These are phyloP conservation scores for Fonsecaea pugnacius DNA, from an alignment of 2,329 filamentous ascomycete species.

Conservation along the genomic window DNA sequence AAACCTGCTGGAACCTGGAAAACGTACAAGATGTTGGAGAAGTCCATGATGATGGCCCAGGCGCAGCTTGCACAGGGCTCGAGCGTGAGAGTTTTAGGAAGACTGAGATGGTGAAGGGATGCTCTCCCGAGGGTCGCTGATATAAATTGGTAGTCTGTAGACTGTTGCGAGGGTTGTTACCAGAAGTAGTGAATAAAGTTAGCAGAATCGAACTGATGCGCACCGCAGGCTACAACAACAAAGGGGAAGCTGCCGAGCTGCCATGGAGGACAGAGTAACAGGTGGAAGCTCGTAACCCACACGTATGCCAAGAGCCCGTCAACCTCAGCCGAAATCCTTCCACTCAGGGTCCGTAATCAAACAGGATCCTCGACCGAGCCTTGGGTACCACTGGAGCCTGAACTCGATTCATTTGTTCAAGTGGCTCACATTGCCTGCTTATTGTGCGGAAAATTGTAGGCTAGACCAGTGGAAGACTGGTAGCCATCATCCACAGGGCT, in stretches of 20 bases:
- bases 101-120: neutral
- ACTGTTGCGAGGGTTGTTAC: neutral
- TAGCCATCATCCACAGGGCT: conserved; percentile 24
- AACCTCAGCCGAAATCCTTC: neutral
- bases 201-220: conserved; percentile 12
- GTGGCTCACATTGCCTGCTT: neutral
- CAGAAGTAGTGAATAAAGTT: neutral
- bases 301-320: conserved; percentile 6
- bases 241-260: conserved; percentile 18
- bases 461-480: conserved; percentile 1
- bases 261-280: conserved; percentile 6
- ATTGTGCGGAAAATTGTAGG: neutral
- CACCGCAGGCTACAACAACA: conserved; percentile 27
- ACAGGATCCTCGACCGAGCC: neutral
- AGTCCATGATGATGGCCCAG: conserved; percentile 69
- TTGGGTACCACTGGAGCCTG: neutral
- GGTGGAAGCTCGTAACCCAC: conserved; percentile 3
- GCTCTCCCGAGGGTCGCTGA: neutral
- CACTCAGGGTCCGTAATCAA: neutral
- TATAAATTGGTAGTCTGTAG: neutral
- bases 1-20: conserved; percentile 21
- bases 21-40: conserved; percentile 87
- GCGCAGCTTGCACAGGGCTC: conserved; percentile 4
- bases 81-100: neutral
- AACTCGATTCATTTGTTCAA: conserved; percentile 5